Evolutionary conservation across 2,329 filamentous ascomycete genomes (phyloP).

Genomic region (Aspergillus bombycis): DNA sequence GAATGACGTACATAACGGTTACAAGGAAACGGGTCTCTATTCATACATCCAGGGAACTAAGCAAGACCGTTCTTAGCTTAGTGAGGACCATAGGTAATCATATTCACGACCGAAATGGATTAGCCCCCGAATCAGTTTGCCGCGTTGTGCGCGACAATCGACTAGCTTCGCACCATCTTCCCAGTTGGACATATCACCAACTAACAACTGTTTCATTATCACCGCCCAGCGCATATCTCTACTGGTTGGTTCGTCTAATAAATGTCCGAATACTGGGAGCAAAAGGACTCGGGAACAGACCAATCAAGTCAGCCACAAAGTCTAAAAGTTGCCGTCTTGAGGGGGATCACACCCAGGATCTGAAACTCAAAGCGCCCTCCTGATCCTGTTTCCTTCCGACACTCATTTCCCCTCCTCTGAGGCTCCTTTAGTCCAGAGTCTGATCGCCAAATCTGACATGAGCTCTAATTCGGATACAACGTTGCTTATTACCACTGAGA

Average conservation of each 20-base stretch:
- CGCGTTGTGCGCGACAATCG: conserved; percentile 2
- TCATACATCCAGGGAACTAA: no score
- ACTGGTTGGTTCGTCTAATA: background rate
- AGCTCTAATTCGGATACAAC: background rate
- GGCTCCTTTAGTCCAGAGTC: conserved; percentile 6
- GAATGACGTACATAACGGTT: background rate
- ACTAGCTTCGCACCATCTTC: background rate
- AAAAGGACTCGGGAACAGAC: background rate
- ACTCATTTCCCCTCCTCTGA: background rate
- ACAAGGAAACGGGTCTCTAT: background rate
- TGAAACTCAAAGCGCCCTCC: background rate
- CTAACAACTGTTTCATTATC: background rate
- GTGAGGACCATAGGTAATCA: no score
- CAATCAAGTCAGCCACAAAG: conserved; percentile 1
- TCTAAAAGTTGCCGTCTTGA: background rate
- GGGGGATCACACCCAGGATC: background rate
- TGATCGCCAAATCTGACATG: conserved; percentile 13
- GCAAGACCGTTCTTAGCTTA: no score
- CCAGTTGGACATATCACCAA: background rate
- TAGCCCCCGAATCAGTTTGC: background rate
- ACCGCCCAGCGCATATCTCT: background rate
- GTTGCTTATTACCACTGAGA: background rate
- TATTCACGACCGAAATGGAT: background rate
- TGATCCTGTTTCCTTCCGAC: background rate
- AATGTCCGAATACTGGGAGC: background rate